Base-by-base conservation (phyloP, 1,139 yeast species). In the Saccharomyces uvarum region DNA sequence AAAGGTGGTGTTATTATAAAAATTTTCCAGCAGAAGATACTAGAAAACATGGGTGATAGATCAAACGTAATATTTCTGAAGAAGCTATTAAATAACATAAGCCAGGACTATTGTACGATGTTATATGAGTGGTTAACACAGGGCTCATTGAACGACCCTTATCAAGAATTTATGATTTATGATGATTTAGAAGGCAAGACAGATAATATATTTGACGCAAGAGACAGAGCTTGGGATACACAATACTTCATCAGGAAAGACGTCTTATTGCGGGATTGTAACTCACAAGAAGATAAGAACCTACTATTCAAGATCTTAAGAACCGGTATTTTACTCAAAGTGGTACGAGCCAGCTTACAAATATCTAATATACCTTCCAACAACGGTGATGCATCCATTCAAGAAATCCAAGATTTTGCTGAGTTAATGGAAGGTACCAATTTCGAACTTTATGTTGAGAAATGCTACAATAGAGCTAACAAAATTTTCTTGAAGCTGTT, bases 221-320 rank as follows among this genome's bases (percentile, higher is more conserved):
- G 83, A 56, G 96, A 90, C 61, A 83, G 85, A 57, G 84, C 86
- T 64, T 93, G 98, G 98, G 88, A 87, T 54, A 88, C 88, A 57
- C 81, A 89, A 55, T 93, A 81, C 67, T 80, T 88, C 9, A 76
- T 90, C 8, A 76, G 93, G 53, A 79, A 80, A 53, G 95, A 88
- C 63, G 96, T 95, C 0, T 66, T 90, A 24, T 82, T 95, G 2
- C 77, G 79, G 53, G 93, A 86, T 61, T 80, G 91, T 53, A 70
- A 75, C 7, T 71, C 75, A 52, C 62, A 75, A 74, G 51, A 57
- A 11, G 63, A 61, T 26, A 59, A 61, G 14, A 59, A 57, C n/a
- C 50, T 68, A 29, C 54, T 68, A 19, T 67, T 62, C 53, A 86
- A 87, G 66, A 78, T 93, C 0, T 72, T 93, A 28, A 75, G 83